These are phyloP conservation scores for Lycium barbarum DNA, from an alignment of 257 asterid genomes.

Conservation along the genomic window DNA sequence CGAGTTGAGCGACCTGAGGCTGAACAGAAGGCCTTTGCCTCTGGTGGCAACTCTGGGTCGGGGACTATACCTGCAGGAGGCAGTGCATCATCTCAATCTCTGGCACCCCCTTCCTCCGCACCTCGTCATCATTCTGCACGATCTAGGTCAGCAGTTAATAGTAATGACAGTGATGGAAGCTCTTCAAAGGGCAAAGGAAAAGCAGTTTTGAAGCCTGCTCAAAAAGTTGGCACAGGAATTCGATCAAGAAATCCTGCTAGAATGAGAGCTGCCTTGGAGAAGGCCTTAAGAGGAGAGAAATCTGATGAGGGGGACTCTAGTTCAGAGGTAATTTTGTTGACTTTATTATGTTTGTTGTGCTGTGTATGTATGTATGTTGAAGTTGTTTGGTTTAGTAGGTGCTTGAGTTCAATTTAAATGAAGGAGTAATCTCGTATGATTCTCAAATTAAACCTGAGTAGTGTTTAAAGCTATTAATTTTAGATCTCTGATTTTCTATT, in stretches of 20 bases:
- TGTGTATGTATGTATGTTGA: background rate
- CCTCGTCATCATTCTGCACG: conserved; percentile 79
- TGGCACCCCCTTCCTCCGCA: conserved; percentile 58
- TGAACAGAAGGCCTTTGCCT: conserved; percentile 64
- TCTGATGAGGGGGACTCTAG: conserved; percentile 73
- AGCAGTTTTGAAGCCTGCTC: conserved; percentile 76
- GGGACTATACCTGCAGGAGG: conserved; percentile 59
- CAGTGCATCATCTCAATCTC: conserved; percentile 53
- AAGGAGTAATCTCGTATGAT: background rate
- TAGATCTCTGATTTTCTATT: conserved; percentile 5
- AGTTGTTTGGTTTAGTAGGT: background rate
- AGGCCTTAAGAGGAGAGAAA: conserved; percentile 66
- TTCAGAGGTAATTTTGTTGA: conserved; percentile 72
- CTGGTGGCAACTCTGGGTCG: conserved; percentile 67
- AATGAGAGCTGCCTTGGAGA: conserved; percentile 79
- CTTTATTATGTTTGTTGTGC: background rate
- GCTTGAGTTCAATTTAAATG: background rate
- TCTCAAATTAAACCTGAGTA: conserved; percentile 8
- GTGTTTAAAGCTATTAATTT: background rate
- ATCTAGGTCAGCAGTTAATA: conserved; percentile 70
- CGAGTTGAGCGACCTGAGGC: conserved; percentile 78
- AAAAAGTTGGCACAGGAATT: conserved; percentile 78
- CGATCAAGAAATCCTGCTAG: conserved; percentile 85
- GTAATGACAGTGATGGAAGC: conserved; percentile 57
- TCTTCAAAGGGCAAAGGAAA: conserved; percentile 86